A percentile compares a stretch with the other conserved stretches of the same genome.
Conservation (phyloP, 2,329 filamentous ascomycete species). For the Fusarium denticulatum region DNA sequence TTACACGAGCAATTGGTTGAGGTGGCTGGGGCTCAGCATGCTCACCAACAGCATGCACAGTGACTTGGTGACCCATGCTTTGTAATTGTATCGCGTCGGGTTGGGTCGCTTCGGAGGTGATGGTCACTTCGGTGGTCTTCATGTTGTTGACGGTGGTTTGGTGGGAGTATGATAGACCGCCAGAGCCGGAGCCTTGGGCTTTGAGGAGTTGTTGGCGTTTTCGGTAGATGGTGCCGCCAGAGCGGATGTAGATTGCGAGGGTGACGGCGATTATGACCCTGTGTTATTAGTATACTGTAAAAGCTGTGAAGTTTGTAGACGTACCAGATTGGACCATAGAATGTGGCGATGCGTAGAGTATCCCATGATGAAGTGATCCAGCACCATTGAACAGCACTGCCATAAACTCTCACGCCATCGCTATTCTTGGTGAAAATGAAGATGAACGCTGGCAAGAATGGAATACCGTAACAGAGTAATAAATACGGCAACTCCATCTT, state of each 20-base stretch:
- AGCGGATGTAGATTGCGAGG: neutral
- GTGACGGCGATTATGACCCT: conserved; percentile 1
- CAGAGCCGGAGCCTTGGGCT: neutral
- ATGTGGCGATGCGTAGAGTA: neutral
- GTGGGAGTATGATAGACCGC: neutral
- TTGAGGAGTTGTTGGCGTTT: conserved; percentile 4
- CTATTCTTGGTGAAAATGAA: neutral
- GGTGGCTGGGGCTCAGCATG: too few species aligned
- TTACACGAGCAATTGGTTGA: neutral
- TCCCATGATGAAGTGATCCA: neutral
- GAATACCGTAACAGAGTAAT: neutral
- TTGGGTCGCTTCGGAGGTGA: neutral
- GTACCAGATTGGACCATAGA: conserved; percentile 8
- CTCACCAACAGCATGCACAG: neutral
- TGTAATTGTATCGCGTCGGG: neutral
- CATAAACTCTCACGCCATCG: neutral
- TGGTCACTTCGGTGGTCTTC: conserved; percentile 1
- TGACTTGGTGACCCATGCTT: neutral
- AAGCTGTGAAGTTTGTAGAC: fast-evolving
- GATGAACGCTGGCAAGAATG: neutral
- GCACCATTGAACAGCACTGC: conserved; percentile 1
- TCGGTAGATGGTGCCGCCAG: neutral
- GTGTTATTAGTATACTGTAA: fast-evolving
- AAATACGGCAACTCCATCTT: neutral
- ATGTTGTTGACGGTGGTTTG: neutral